Evolutionary conservation across 768 basidiomycete species (phyloP).

Genomic region (Russula virescens): DNA sequence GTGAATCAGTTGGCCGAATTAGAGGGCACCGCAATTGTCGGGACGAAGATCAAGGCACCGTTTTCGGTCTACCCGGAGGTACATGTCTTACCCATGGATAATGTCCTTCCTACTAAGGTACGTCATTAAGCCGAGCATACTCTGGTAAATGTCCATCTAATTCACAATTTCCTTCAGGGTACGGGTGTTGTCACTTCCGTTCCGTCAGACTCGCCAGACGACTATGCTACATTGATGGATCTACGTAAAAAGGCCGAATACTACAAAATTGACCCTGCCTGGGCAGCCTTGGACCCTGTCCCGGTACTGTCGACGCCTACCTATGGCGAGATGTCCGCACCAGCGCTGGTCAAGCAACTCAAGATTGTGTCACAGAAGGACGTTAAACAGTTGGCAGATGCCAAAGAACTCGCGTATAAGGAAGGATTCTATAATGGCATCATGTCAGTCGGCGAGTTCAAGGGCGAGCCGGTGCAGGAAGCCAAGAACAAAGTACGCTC

Average conservation of each 20-base stretch:
- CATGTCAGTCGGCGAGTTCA: conserved; percentile 89
- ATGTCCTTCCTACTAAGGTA: conserved; percentile 93
- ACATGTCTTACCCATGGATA: conserved; percentile 98
- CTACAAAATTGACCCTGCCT: conserved; percentile 89
- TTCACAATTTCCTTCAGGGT: conserved; percentile 45
- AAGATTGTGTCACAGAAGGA: conserved; percentile 98
- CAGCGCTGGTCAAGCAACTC: conserved; percentile 74
- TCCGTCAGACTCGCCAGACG: conserved; percentile 97
- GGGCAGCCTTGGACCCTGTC: conserved; percentile 80
- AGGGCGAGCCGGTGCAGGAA: conserved; percentile 81
- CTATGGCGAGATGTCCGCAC: conserved; percentile 90
- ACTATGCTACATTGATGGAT: conserved; percentile 84
- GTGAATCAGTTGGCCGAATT: conserved; percentile 71
- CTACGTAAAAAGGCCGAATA: conserved; percentile 94
- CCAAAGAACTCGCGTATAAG: conserved; percentile 97
- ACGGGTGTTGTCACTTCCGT: conserved; percentile 98
- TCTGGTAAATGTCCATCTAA: not conserved
- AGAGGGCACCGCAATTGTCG: conserved; percentile 73
- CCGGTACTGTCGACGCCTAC: conserved; percentile 84
- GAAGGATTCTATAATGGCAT: conserved; percentile 95
- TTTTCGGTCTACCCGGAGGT: conserved; percentile 78
- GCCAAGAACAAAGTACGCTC: conserved; percentile 88
- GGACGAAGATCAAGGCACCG: conserved; percentile 87
- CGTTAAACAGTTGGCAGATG: conserved; percentile 85
- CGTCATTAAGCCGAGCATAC: conserved; percentile 45